phyloP scores from a whole-genome alignment of 495 filamentous ascomycete species.

The Mytilinidion resinicola region DNA sequence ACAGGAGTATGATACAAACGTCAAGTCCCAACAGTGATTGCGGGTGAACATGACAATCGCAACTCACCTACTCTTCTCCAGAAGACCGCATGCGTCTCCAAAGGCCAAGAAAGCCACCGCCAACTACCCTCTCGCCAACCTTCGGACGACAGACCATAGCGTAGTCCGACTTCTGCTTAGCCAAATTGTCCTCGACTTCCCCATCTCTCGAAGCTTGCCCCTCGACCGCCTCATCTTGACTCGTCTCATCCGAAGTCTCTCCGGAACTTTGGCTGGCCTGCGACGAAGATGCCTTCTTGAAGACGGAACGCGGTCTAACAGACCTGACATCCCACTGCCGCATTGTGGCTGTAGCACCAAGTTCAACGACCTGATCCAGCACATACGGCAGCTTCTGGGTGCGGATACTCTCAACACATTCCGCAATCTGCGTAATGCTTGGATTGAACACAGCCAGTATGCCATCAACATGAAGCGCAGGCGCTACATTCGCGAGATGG shows the following conservation, averaged over 20 bases:
- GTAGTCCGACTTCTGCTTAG: conserved; percentile 34
- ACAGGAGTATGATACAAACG: too few species aligned
- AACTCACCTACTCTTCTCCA: too few species aligned
- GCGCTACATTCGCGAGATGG: conserved; percentile 51
- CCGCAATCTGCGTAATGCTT: conserved; percentile 67
- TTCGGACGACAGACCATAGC: conserved; percentile 65
- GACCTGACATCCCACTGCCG: conserved; percentile 61
- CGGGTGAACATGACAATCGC: too few species aligned
- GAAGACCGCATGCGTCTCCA: conserved; percentile 46
- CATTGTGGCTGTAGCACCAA: conserved; percentile 54
- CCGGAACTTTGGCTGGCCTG: neutral
- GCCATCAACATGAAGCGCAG: conserved; percentile 55
- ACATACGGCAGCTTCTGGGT: conserved; percentile 47
- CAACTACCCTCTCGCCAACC: conserved; percentile 54
- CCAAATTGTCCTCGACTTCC: conserved; percentile 21
- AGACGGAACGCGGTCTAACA: conserved; percentile 40
- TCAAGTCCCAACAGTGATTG: too few species aligned
- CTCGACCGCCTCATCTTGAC: conserved; percentile 8
- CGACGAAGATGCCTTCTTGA: conserved; percentile 2
- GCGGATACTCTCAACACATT: conserved; percentile 50
- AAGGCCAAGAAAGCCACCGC: conserved; percentile 66
- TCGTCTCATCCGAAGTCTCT: neutral
- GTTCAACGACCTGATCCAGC: conserved; percentile 58
- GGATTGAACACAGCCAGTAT: conserved; percentile 64
- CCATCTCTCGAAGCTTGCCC: conserved; percentile 17